phyloP scores from a whole-genome alignment of 202 grass and related monocot genomes.

The Dendrocalamus latiflorus region DNA sequence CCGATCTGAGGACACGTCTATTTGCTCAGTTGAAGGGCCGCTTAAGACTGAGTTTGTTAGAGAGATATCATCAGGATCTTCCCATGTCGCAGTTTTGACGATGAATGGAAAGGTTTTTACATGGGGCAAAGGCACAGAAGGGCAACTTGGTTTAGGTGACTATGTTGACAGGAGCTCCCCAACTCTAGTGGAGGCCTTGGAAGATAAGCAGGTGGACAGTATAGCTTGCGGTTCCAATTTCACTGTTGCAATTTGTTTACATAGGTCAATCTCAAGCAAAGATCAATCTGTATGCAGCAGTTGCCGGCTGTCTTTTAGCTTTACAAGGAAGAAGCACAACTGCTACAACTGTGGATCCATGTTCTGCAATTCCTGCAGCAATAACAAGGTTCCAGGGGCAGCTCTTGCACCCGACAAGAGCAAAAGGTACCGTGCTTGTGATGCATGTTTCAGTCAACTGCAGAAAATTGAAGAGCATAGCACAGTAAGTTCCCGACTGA shows the following conservation, averaged over 20 bases:
- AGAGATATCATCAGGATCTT: slow-evolving; percentile 74
- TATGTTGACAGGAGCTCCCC: slow-evolving; percentile 64
- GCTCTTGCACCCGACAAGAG: slow-evolving; percentile 70
- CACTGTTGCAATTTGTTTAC: slow-evolving; percentile 69
- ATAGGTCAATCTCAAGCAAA: slow-evolving; percentile 69
- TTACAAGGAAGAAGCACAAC: slow-evolving; percentile 82
- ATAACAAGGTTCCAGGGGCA: slow-evolving; percentile 56
- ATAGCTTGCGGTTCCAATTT: slow-evolving; percentile 76
- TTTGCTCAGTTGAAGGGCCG: slow-evolving; percentile 67
- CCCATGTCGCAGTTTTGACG: slow-evolving; percentile 67
- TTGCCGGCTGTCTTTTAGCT: slow-evolving; percentile 63
- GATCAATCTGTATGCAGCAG: slow-evolving; percentile 76
- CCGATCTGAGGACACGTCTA: slow-evolving; percentile 38
- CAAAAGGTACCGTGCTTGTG: slow-evolving; percentile 69
- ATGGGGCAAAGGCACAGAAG: slow-evolving; percentile 81
- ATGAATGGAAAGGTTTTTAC: slow-evolving; percentile 79
- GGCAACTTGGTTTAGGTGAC: slow-evolving; percentile 93
- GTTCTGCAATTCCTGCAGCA: slow-evolving; percentile 92
- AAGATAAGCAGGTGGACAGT: slow-evolving; percentile 67
- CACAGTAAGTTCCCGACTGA: slow-evolving; percentile 23
- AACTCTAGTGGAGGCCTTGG: slow-evolving; percentile 60
- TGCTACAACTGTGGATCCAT: slow-evolving; percentile 92
- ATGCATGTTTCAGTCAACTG: slow-evolving; percentile 64
- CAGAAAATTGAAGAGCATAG: slow-evolving; percentile 31
- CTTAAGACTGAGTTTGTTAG: slow-evolving; percentile 92